These are phyloP conservation scores for Neckera pumila DNA, from an alignment of 225 moss, liverwort and hornwort species.

Conservation along the genomic window DNA sequence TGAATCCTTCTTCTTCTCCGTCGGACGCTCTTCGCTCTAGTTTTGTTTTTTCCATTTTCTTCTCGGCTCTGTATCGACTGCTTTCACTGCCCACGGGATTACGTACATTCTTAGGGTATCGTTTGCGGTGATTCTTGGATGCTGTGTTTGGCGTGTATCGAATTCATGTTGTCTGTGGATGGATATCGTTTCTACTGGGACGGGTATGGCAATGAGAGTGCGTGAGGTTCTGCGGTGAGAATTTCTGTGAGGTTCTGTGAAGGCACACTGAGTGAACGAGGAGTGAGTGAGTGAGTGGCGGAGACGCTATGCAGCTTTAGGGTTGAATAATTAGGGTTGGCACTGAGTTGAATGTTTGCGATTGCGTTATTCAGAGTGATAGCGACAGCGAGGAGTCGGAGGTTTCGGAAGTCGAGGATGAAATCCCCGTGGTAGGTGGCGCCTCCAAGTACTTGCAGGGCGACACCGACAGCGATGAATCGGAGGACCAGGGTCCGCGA, in stretches of 20 bases:
- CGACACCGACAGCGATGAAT: constrained; percentile 67
- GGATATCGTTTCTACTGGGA: too few relatives aligned
- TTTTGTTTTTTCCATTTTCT: background rate
- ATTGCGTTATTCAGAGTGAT: constrained; percentile 9
- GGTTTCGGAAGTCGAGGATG: constrained; percentile 24
- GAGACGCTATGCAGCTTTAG: background rate
- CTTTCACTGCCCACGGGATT: background rate
- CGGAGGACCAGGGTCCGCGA: constrained; percentile 67
- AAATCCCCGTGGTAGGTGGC: constrained; percentile 10
- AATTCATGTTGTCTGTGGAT: background rate
- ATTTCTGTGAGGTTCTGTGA: background rate
- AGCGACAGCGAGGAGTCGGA: constrained; percentile 35
- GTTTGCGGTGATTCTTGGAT: background rate
- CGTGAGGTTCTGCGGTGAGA: background rate
- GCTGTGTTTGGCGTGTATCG: background rate
- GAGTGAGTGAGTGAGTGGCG: background rate
- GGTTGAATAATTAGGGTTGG: background rate
- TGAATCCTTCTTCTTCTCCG: background rate
- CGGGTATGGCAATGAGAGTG: background rate
- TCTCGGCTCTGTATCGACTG: background rate
- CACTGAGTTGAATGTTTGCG: background rate
- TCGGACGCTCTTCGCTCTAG: background rate
- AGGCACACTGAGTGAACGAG: background rate
- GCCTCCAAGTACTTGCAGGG: constrained; percentile 23
- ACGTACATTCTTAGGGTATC: background rate